A percentile compares a stretch with the other conserved stretches of the same genome.
Conservation (phyloP, 495 filamentous ascomycete species). For the Aspergillus saccharolyticus region DNA sequence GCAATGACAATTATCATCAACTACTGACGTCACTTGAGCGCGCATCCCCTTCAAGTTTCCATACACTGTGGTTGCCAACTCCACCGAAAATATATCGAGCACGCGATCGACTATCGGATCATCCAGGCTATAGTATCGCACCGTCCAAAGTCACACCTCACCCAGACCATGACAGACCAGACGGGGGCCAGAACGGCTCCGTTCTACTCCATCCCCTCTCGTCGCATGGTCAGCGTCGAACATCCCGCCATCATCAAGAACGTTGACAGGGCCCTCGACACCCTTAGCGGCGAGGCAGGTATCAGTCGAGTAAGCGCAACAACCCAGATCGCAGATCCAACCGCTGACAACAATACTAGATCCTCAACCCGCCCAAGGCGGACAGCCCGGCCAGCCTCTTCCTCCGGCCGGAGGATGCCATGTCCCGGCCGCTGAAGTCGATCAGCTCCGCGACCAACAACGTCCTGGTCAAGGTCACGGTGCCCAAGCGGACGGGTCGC, state of each 20-base stretch:
- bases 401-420: slow-evolving; percentile 71
- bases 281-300: slow-evolving; percentile 62
- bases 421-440: slow-evolving; percentile 69
- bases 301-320: slow-evolving; percentile 55
- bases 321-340: neutral
- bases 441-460: slow-evolving; percentile 67
- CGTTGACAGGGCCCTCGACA: slow-evolving; percentile 73
- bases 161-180: slow-evolving; percentile 15
- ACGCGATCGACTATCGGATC: neutral
- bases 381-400: slow-evolving; percentile 50
- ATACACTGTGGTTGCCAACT: neutral
- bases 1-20: neutral
- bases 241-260: slow-evolving; percentile 83
- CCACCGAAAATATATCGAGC: neutral
- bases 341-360: slow-evolving; percentile 20
- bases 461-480: slow-evolving; percentile 76
- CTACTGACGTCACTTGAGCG: neutral
- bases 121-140: neutral
- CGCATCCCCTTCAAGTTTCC: neutral
- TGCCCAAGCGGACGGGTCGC: slow-evolving; percentile 80
- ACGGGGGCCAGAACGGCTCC: slow-evolving; percentile 39
- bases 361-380: slow-evolving; percentile 37
- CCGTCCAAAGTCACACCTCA: neutral
- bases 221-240: slow-evolving; percentile 70
- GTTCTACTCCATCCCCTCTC: slow-evolving; percentile 55